These are phyloP conservation scores for Skeletonema tropicum DNA, from an alignment of 108 stramenopile species.

Conservation along the genomic window DNA sequence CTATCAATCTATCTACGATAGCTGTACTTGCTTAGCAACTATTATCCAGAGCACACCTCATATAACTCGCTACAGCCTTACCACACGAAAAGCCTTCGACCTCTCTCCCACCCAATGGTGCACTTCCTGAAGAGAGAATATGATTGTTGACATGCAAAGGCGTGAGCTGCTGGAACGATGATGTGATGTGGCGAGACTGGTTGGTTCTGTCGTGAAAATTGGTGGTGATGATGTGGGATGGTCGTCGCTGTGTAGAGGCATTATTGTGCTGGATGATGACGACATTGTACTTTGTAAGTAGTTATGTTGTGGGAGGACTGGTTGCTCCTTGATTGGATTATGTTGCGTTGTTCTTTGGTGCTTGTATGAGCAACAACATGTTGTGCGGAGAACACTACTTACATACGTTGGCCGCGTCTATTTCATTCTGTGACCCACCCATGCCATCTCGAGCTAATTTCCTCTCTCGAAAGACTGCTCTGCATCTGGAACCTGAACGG, in stretches of 20 bases:
- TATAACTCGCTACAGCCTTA: constrained; percentile 21
- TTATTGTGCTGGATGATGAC: neutral
- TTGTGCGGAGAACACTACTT: too few species aligned
- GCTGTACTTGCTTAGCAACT: neutral
- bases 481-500: too few species aligned
- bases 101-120: constrained; percentile 1
- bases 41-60: constrained; percentile 21
- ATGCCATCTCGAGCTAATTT: too few species aligned
- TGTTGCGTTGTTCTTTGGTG: neutral
- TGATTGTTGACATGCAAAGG: constrained; percentile 16
- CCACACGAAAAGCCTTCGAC: constrained; percentile 30
- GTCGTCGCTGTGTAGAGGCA: neutral
- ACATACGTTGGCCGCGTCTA: too few species aligned
- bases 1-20: neutral
- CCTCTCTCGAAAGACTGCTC: too few species aligned
- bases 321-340: neutral
- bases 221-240: neutral
- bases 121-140: constrained; percentile 19
- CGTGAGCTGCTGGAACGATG: neutral
- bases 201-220: neutral
- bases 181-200: constrained; percentile 7
- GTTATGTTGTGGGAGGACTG: too few species aligned
- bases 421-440: too few species aligned
- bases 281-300: neutral
- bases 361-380: neutral